A percentile compares a stretch with the other conserved stretches of the same genome.
Conservation (phyloP, 768 basidiomycete genomes). For the Fomitopsis serialis region DNA sequence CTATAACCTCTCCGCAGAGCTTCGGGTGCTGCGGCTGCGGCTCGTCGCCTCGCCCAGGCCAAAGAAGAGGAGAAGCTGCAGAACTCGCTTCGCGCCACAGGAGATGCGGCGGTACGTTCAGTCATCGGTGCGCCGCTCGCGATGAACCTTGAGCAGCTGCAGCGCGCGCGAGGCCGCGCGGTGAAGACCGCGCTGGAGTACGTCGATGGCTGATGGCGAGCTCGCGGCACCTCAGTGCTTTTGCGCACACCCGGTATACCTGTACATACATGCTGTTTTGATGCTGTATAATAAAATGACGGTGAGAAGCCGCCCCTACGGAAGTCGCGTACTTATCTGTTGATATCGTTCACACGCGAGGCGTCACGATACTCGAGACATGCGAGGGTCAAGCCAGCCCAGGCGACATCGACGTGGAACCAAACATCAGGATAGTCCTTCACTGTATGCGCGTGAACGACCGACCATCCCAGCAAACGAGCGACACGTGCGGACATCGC, state of each 20-base stretch:
- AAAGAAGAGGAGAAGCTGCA: conserved; percentile 85
- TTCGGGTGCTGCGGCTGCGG: conserved; percentile 71
- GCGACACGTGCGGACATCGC: conserved; percentile 49
- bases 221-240: too few species aligned
- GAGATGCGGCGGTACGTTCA: conserved; percentile 83
- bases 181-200: too few species aligned
- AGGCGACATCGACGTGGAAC: conserved; percentile 87
- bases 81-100: conserved; percentile 74
- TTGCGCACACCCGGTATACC: too few species aligned
- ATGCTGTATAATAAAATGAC: too few species aligned
- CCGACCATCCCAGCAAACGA: neutral
- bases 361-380: conserved; percentile 71
- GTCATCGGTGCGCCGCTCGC: too few species aligned
- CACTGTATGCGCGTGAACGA: conserved; percentile 32
- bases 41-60: conserved; percentile 67
- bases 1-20: conserved; percentile 95
- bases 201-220: too few species aligned
- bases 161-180: too few species aligned
- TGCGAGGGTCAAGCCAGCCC: conserved; percentile 81
- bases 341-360: conserved; percentile 65
- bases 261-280: too few species aligned
- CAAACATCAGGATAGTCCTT: conserved; percentile 61
- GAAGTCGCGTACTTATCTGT: conserved; percentile 72
- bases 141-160: too few species aligned
- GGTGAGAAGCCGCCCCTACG: conserved; percentile 87